Base-by-base conservation (phyloP, 1,284 basidiomycete species). In the Ganoderma lingzhi region DNA sequence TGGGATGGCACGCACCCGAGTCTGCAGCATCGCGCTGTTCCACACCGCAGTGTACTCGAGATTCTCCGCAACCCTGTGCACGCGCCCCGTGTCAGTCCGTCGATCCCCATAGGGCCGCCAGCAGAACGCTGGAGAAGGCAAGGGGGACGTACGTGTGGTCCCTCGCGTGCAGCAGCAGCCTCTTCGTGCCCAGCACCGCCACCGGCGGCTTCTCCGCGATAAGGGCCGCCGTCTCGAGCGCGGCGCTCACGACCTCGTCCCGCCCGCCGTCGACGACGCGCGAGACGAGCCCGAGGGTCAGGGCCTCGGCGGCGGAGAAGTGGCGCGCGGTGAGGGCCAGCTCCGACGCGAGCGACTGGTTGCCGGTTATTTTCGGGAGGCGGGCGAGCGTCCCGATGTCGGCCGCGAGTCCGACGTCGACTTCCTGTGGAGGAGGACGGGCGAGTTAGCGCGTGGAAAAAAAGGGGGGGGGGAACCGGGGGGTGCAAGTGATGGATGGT, bases 301-400 rank as follows among this genome's bases (percentile, higher is more conserved):
- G 81, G 0, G 96, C 96, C 76, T 96, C 95, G 0, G 77, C 75
- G 0, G 93, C 88, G 17, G 83, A 83, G 78, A 98, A 99, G 41
- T 84, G 81, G 6, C 94, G 85, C 0, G 89, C 92, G 0, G 95
- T 95, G 76, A 94, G 90, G 0, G 93, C 92, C 10, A 97, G 84
- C 80, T 98, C 96, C 64, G 90, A 84, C 0, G 91, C 84, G n/a
- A 93, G 84, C 8, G 93, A 94, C 44, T 90, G 87, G 81, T 96
- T 97, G 0, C 90, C 94, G 0, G 90, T 88, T 58, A 94, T 86
- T 78, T 96, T 95, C 0, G 94, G 95, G 39, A 97, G 84, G 51
- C 93, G 90, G 42, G 96, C 94, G 17, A 99, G 87, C 0, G 95
- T 93, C 2, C 96, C 96, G 62, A 97, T 92, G 79, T 98, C 96